These are phyloP conservation scores for Mortierella sp. DNA, from an alignment of 371 early-diverging fungal species.

Conservation along the genomic window DNA sequence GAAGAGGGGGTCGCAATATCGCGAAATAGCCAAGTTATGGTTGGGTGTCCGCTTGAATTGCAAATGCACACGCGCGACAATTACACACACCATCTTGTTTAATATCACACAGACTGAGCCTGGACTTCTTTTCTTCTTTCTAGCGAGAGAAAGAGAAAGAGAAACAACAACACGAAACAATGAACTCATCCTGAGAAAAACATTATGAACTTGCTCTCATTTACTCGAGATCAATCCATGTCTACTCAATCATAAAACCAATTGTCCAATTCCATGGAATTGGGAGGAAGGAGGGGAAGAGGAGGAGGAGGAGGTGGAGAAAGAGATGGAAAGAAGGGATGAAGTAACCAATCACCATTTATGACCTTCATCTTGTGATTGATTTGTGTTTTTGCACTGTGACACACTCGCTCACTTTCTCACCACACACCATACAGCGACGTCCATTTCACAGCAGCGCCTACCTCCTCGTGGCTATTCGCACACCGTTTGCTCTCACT, in stretches of 20 bases:
- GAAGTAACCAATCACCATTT: neutral
- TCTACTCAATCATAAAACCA: no score
- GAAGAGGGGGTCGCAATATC: no score
- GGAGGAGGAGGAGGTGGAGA: neutral
- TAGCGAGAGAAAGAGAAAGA: no score
- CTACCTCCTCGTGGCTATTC: no score
- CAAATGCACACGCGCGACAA: no score
- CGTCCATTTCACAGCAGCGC: no score
- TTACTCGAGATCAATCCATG: neutral
- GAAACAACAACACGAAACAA: neutral
- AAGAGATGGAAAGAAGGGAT: neutral
- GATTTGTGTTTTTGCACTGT: neutral
- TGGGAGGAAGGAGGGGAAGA: neutral
- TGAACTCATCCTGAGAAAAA: slow-evolving; percentile 7
- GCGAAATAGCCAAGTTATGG: no score
- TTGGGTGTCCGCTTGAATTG: no score
- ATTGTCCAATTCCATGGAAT: neutral
- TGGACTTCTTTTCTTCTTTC: neutral
- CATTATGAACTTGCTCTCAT: neutral
- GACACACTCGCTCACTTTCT: neutral
- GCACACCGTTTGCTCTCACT: no score
- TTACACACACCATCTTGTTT: no score
- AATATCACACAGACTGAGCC: neutral
- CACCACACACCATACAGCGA: no score
- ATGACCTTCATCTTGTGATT: no score